These are phyloP conservation scores for Talaromyces adpressus DNA, from an alignment of 495 filamentous ascomycete species.

Conservation along the genomic window DNA sequence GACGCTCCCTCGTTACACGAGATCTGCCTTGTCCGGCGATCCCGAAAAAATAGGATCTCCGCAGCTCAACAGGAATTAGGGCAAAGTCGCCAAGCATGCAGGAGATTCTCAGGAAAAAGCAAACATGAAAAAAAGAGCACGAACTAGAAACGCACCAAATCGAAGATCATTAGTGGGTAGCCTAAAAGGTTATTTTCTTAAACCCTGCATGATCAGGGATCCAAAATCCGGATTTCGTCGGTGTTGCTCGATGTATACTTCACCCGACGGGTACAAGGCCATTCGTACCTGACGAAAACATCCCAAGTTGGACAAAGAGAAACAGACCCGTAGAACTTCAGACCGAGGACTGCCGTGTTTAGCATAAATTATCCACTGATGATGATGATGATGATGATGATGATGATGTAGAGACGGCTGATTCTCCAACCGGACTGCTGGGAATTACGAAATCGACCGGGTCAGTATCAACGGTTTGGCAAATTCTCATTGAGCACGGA, in stretches of 20 bases:
- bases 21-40: not conserved
- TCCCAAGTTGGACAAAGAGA: not conserved
- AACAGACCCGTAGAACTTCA: not conserved
- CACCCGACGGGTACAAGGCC: not conserved
- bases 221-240: not conserved
- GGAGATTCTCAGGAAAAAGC: not conserved
- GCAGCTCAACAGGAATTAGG: not conserved
- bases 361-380: not conserved
- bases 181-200: not conserved
- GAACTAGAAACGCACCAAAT: not conserved
- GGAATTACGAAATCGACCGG: not conserved
- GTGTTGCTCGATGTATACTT: not conserved
- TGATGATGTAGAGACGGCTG: not conserved
- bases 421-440: not conserved
- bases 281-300: not conserved
- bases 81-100: not conserved
- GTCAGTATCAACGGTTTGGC: not conserved
- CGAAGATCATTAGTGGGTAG: not conserved
- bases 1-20: not conserved
- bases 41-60: not conserved
- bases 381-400: not conserved
- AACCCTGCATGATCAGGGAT: not conserved
- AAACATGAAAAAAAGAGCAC: not conserved
- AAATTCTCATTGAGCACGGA: not conserved
- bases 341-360: not conserved